Percentiles rank a stretch among this genome's conserved stretches.
Evolutionary conservation across 2,329 filamentous ascomycete species (phyloP).

Genomic region (Geosmithia flava): DNA sequence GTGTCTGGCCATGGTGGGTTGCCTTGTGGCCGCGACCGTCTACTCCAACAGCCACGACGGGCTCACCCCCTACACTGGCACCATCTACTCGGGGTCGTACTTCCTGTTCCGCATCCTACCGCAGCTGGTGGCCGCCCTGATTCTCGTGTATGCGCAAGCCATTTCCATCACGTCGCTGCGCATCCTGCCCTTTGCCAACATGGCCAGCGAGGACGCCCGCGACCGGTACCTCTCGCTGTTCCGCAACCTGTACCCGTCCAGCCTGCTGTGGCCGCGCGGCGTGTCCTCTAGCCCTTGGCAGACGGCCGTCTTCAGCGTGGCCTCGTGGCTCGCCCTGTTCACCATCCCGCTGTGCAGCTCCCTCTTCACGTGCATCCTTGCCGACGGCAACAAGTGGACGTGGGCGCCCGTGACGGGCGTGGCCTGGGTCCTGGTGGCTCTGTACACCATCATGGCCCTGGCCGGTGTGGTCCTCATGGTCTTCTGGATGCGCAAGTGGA

Average conservation of each 20-base stretch:
- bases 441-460: slow-evolving; percentile 58
- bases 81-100: slow-evolving; percentile 61
- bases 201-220: slow-evolving; percentile 52
- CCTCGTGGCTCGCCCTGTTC: slow-evolving; percentile 69
- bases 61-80: slow-evolving; percentile 52
- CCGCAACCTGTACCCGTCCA: slow-evolving; percentile 53
- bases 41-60: slow-evolving; percentile 53
- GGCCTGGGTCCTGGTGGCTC: slow-evolving; percentile 62
- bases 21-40: slow-evolving; percentile 59
- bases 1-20: slow-evolving; percentile 58
- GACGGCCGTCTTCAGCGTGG: slow-evolving; percentile 51
- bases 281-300: slow-evolving; percentile 42
- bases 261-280: slow-evolving; percentile 51
- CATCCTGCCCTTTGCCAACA: slow-evolving; percentile 63
- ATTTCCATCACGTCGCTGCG: slow-evolving; percentile 65
- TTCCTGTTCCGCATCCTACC: slow-evolving; percentile 82
- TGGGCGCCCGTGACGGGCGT: slow-evolving; percentile 73
- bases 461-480: slow-evolving; percentile 40
- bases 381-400: slow-evolving; percentile 49
- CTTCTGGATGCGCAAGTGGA: slow-evolving; percentile 54
- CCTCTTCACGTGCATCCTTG: slow-evolving; percentile 54
- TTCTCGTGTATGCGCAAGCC: slow-evolving; percentile 68
- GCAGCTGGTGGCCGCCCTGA: slow-evolving; percentile 56
- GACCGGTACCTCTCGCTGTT: slow-evolving; percentile 55
- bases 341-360: slow-evolving; percentile 72